phyloP scores from a whole-genome alignment of 352 stramenopile genomes.

The Phytophthora sp. region DNA sequence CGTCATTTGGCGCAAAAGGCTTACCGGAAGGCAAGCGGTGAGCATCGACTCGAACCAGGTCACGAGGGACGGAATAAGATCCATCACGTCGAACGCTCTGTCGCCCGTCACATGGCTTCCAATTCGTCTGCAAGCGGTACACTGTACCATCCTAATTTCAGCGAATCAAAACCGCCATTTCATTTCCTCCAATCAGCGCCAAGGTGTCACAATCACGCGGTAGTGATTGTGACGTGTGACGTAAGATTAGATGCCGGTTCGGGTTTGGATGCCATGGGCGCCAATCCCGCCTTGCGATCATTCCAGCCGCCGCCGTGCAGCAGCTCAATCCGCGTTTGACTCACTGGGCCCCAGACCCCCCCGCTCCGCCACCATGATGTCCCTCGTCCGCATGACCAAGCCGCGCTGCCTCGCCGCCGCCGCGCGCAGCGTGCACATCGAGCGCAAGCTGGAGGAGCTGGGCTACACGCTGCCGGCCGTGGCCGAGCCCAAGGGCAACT shows the following conservation, averaged over 20 bases:
- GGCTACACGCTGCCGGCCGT: constrained; percentile 85
- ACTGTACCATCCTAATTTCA: background rate
- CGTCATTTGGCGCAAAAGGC: background rate
- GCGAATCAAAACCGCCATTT: constrained; percentile 1
- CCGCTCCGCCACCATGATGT: constrained; percentile 25
- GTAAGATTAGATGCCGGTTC: constrained; percentile 8
- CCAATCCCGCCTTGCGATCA: constrained; percentile 7
- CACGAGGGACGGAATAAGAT: constrained; percentile 5
- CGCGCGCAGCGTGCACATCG: constrained; percentile 77
- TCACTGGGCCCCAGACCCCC: background rate
- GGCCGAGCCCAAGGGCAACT: constrained; percentile 91
- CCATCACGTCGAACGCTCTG: background rate
- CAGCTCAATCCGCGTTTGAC: constrained; percentile 23
- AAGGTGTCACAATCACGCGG: background rate
- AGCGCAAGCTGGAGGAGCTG: constrained; percentile 85
- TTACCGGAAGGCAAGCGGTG: no score
- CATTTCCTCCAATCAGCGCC: no score
- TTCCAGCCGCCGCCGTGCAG: background rate
- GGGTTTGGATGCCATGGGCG: constrained; percentile 26
- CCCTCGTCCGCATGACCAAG: constrained; percentile 36
- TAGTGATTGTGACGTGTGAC: background rate
- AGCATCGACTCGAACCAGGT: no score
- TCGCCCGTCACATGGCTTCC: constrained; percentile 13
- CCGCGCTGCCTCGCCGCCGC: constrained; percentile 26
- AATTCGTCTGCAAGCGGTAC: constrained; percentile 3